Base-by-base conservation (phyloP, 192 early-diverging fungal species). In the Coemansia sp. region DNA sequence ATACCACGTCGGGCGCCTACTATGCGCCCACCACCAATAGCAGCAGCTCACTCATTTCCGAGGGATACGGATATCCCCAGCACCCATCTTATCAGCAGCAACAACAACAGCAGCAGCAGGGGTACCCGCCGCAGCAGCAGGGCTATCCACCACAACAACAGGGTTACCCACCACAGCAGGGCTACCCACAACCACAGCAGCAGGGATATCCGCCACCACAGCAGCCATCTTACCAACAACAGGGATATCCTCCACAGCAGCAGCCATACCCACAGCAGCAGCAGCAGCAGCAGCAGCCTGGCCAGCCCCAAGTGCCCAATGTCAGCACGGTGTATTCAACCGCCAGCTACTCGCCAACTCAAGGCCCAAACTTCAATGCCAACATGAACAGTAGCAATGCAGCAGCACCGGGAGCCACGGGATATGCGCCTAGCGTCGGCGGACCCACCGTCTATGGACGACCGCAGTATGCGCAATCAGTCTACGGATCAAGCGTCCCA, bases 351-450 rank as follows among this genome's bases (percentile, higher is more conserved):
- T 42, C 53, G 28, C 26, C 40, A 31, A 42, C 53, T 21, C 53
- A 55, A 26, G 53, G 53, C 0, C 53, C 53, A 16, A 15, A 14
- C 3, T 55, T 44, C 30, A 46, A 41, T 41, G 40, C 11, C 44
- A 46, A 28, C 26, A 23, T 23, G 21, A 9, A 34, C 49, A 18
- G 3, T 7, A 17, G 11, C 34, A 21, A 28, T 34, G 49, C 18
- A 8, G 18, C 31, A 20, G 17, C 17, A 7, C 49, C 49, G 18
- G 32, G 26, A n/a, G 14, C 12, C 16, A 7, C 17, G 11, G 49
- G 10, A 11, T 58, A 65, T 11, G 55, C 56, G 50, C 55, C 63
- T 5, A 65, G 50, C 56, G 26, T 53, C 2, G 45, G 36, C 37
- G 62, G 62, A 0, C 46, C 44, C 4, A 43, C 46, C 3, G 45